Base-by-base conservation (phyloP, 768 basidiomycete genomes). In the Leccinum ochraceum region DNA sequence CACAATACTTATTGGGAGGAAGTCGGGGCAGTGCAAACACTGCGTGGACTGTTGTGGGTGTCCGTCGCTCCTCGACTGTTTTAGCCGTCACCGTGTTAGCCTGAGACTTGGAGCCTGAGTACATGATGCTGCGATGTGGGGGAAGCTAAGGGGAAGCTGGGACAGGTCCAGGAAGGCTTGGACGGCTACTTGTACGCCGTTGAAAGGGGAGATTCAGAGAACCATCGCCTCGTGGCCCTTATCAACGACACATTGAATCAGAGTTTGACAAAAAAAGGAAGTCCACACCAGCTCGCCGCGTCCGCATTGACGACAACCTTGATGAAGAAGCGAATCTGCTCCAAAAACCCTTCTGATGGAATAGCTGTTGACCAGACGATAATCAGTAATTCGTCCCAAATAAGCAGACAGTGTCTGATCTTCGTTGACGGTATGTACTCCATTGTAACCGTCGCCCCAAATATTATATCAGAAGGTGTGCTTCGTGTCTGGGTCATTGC, bases 1-100 rank as follows among this genome's bases (percentile, higher is more conserved):
- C 36, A 4, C 50, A 1, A 26, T 26, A 4, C 4, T 26, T 44
- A 16, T 4, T 28, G 28, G 26, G 13, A 11, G 60, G 1, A 6
- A 46, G 37, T 14, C n/a, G n/a, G 32, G 1, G 1, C 8, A 67
- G 8, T 17, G 16, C 1, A 42, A 60, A 70, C 26, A 46, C 17
- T 3, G 57, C 52, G 20, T 66, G 49, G 8, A 70, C 46, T 4
- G 56, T 51, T 3, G 66, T 61, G 3, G 56, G 52, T 16, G 61
- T 57, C 69, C 68, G 63, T 32, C 28, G 26, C 26, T 26, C 26
- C 26, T 26, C 26, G 4, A 26, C 26, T 26, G 0, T 28, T 28
- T 49, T 3, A 13, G 37, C 65, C 16, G 8, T 44, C 32, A 59
- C 16, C 17, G 30, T 46, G 44, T 42, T 30, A 16, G 24, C 24